Evolutionary conservation across 148 eudicot genomes (phyloP).

Genomic region (Gaultheria prostrata): DNA sequence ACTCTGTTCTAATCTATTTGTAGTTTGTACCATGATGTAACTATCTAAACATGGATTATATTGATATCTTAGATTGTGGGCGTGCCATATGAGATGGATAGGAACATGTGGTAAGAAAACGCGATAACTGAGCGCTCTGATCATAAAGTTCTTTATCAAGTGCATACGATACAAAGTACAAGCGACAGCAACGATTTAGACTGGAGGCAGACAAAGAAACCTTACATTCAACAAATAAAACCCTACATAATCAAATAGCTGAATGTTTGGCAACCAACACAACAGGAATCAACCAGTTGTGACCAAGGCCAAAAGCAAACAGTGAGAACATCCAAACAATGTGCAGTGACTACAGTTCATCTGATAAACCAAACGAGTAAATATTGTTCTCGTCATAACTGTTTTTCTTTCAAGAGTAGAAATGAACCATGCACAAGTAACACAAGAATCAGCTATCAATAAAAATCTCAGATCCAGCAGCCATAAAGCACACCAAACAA

Average conservation of each 20-base stretch:
- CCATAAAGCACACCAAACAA: neutral
- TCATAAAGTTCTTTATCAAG: neutral
- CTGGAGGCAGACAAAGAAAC: neutral
- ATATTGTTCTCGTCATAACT: neutral
- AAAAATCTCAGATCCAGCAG: neutral
- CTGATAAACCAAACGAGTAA: neutral
- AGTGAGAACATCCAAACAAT: neutral
- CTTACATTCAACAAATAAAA: neutral
- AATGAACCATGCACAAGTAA: constrained; percentile 4
- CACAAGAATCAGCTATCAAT: neutral
- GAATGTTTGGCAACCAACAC: neutral
- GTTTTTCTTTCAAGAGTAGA: neutral
- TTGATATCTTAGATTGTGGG: neutral
- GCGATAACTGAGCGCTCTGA: neutral
- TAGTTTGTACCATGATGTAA: neutral
- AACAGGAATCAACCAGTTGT: neutral
- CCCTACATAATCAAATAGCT: neutral
- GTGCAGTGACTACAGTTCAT: neutral
- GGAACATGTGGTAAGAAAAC: neutral
- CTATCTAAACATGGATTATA: neutral
- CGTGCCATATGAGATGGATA: neutral
- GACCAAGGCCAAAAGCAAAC: neutral
- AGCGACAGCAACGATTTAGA: neutral
- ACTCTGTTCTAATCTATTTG: neutral
- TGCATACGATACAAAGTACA: neutral